A percentile compares a stretch with the other conserved stretches of the same genome.
Evolutionary conservation across 305 asterid genomes (phyloP).

Genomic region (Rubia peregrina): DNA sequence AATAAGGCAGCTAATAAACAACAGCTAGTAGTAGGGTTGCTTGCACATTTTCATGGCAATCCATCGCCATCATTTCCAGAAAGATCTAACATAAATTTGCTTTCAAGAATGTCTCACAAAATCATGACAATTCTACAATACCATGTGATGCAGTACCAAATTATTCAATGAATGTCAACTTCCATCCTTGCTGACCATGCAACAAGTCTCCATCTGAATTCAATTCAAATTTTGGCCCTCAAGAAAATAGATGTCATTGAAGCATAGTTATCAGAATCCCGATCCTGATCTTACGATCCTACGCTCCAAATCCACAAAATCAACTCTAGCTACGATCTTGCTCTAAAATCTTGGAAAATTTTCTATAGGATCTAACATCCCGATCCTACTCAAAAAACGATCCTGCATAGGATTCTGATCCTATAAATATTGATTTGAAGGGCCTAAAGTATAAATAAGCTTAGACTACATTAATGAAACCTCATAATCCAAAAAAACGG

Average conservation of each 20-base stretch:
- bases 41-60: background rate
- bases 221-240: background rate
- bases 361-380: no score
- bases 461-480: background rate
- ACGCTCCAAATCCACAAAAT: no score
- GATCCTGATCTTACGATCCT: no score
- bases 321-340: no score
- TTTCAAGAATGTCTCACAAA: background rate
- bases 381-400: no score
- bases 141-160: conserved; percentile 11
- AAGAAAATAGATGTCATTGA: background rate
- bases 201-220: conserved; percentile 8
- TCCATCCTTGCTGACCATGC: conserved; percentile 8
- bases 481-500: background rate
- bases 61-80: background rate
- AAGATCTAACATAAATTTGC: background rate
- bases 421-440: background rate
- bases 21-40: background rate
- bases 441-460: background rate
- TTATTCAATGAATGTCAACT: background rate
- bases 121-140: conserved; percentile 3
- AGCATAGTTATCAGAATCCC: no score
- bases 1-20: no score
- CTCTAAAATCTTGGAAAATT: no score
- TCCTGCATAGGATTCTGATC: no score